Evolutionary conservation across 352 stramenopile species (phyloP), one percentile per base, ranked within the genome.

Genomic region (Phytophthora constricta): DNA sequence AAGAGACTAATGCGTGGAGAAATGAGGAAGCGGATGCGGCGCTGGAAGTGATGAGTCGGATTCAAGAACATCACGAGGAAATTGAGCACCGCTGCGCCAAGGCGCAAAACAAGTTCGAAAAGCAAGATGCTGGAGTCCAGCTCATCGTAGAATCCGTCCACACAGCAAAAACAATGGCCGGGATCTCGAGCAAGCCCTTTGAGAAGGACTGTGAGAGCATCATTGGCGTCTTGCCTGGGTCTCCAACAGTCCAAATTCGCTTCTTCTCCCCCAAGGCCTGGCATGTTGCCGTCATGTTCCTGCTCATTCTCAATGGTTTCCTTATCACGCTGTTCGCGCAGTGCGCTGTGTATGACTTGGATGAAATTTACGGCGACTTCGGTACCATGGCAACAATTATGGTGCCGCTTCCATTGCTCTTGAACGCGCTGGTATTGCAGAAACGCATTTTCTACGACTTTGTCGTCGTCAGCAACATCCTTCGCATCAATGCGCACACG

Each of bases 291-390:
- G 69, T 92, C 60, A 84, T 87, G 42, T 49, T 77, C 13, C 56
- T 88, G 20, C 63, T 92, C 22, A 80, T 90, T 50, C 60, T 92
- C 14, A 92, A 92, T 49, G 83, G 70, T 0, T 79, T 92, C 48
- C 80, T 86, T 54, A 49, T 76, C 42, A 84, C 80, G n/a, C 69
- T 90, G 25, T 73, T 89, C 34, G 58, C 72, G 10, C 80, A 90
- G 61, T 90, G 81, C 33, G 61, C 87, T 4, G 47, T 89, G 23
- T 88, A 89, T 59, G 65, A 73, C 47, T 34, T 73, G 53, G 65
- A 73, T 23, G 65, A 69, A 10, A 73, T 73, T 41, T 73, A 73
- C 26, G 53, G 62, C 31, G 64, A 82, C 28, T 68, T 89, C 7
- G 51, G 70, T 5, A 25, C 68, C 1, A 27, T 80, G 5, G 13